A percentile compares a stretch with the other conserved stretches of the same genome.
Conservation (phyloP, 1,284 basidiomycete species). For the Cutaneotrichosporon sp. region DNA sequence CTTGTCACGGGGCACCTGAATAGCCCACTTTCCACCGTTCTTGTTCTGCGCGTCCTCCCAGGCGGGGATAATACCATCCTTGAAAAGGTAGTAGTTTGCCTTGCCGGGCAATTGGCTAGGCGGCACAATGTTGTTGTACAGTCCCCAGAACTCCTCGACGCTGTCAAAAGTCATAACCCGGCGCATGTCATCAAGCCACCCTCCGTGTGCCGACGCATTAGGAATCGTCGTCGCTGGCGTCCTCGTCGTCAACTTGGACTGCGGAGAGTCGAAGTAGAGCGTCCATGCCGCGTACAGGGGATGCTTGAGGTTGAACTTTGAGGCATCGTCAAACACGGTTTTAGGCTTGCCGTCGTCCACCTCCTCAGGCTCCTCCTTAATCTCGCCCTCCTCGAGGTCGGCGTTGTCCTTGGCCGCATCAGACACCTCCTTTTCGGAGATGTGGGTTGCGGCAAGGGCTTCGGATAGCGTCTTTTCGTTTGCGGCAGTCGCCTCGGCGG, state of each 20-base stretch:
- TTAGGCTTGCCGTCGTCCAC: slow-evolving; percentile 53
- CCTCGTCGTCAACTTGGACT: slow-evolving; percentile 79
- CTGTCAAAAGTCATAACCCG: slow-evolving; percentile 88
- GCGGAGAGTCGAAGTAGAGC: slow-evolving; percentile 91
- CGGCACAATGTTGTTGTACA: slow-evolving; percentile 97
- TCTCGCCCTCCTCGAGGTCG: slow-evolving; percentile 41
- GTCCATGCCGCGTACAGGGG: slow-evolving; percentile 92
- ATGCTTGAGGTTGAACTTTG: slow-evolving; percentile 91
- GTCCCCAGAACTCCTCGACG: slow-evolving; percentile 97
- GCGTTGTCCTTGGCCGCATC: slow-evolving; percentile 4
- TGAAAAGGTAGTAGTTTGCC: slow-evolving; percentile 99
- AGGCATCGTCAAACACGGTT: slow-evolving; percentile 85
- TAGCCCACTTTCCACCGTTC: slow-evolving; percentile 95
- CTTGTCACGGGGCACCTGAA: slow-evolving; percentile 95
- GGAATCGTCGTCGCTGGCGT: slow-evolving; percentile 60
- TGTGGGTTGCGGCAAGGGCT: slow-evolving; percentile 35
- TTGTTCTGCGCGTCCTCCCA: slow-evolving; percentile 97
- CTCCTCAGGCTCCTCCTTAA: slow-evolving; percentile 31
- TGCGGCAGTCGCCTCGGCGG: slow-evolving; percentile 28
- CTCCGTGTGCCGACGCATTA: slow-evolving; percentile 61
- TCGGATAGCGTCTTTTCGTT: slow-evolving; percentile 33
- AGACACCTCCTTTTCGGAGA: slow-evolving; percentile 19
- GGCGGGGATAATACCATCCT: slow-evolving; percentile 87
- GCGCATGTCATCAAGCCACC: slow-evolving; percentile 97
- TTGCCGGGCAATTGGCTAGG: slow-evolving; percentile 91